Percentiles rank a stretch among this genome's conserved stretches.
Evolutionary conservation across 768 basidiomycete species (phyloP).

Genomic region (Panellus pusillus): DNA sequence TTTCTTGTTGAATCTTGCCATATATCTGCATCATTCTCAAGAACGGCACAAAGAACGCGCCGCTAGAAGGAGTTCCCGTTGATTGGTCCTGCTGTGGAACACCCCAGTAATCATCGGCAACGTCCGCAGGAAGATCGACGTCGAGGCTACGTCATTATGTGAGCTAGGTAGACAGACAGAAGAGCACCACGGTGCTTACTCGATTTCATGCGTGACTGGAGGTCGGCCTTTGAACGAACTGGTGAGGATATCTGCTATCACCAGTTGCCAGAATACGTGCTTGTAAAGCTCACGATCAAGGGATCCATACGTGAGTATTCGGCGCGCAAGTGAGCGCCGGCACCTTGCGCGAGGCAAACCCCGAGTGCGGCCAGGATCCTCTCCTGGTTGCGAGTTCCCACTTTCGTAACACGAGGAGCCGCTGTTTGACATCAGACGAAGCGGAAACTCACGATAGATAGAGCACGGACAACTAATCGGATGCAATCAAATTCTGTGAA

Average conservation of each 20-base stretch:
- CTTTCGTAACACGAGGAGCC: constrained; percentile 20
- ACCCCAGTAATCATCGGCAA: constrained; percentile 49
- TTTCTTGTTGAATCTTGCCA: constrained; percentile 5
- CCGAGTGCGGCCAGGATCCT: constrained; percentile 54
- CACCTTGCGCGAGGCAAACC: constrained; percentile 61
- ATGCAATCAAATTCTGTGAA: not conserved
- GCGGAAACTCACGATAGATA: constrained; percentile 29
- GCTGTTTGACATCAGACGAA: too few species aligned
- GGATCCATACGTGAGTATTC: constrained; percentile 27
- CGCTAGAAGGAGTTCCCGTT: constrained; percentile 47
- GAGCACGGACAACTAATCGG: constrained; percentile 27
- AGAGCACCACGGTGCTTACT: constrained; percentile 39
- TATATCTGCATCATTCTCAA: constrained; percentile 7
- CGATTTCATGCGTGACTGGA: constrained; percentile 63
- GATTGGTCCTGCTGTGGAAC: constrained; percentile 55
- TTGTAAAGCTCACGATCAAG: constrained; percentile 62
- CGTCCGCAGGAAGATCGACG: constrained; percentile 61
- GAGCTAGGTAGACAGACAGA: not conserved
- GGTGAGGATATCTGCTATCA: constrained; percentile 31
- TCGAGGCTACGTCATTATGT: constrained; percentile 49
- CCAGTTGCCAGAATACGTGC: constrained; percentile 50
- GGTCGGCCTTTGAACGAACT: constrained; percentile 61
- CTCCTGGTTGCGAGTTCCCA: constrained; percentile 40
- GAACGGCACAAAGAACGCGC: not conserved
- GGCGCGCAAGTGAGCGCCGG: constrained; percentile 54